Conservation (phyloP, 257 asterid genomes). For the Coffea canephora region DNA sequence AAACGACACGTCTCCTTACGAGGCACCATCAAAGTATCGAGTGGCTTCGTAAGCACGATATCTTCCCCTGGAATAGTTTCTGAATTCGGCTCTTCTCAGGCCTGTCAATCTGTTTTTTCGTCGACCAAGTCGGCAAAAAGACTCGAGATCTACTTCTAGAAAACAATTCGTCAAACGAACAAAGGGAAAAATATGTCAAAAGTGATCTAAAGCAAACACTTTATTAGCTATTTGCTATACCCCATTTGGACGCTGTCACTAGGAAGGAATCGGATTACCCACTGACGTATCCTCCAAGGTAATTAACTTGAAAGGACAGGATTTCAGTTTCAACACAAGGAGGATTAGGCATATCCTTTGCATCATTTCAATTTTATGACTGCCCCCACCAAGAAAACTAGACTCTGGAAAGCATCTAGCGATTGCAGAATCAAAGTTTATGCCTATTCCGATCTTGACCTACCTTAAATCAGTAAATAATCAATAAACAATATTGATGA, state of each 20-base stretch:
- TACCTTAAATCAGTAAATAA: too few relatives aligned
- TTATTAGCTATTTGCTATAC: too few relatives aligned
- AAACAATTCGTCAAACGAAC: too few relatives aligned
- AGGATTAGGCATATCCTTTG: slow-evolving; percentile 15
- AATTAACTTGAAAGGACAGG: not conserved
- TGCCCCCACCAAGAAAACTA: not conserved
- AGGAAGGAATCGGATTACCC: slow-evolving; percentile 9
- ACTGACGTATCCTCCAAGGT: not conserved
- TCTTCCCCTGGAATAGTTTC: too few relatives aligned
- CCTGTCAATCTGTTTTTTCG: too few relatives aligned
- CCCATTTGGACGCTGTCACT: not conserved
- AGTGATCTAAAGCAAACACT: too few relatives aligned
- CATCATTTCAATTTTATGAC: not conserved
- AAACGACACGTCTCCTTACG: not conserved
- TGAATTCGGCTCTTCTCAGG: too few relatives aligned
- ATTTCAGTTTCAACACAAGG: not conserved
- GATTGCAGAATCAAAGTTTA: too few relatives aligned
- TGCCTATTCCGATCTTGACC: not conserved
- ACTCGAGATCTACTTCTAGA: too few relatives aligned
- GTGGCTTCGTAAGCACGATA: not conserved
- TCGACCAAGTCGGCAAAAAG: too few relatives aligned
- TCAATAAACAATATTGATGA: not conserved
- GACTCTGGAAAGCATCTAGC: not conserved
- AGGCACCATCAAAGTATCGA: not conserved
- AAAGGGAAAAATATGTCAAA: not conserved